phyloP scores from a whole-genome alignment of 2,329 filamentous ascomycete genomes.

The Aspergillus pseudoterreus region DNA sequence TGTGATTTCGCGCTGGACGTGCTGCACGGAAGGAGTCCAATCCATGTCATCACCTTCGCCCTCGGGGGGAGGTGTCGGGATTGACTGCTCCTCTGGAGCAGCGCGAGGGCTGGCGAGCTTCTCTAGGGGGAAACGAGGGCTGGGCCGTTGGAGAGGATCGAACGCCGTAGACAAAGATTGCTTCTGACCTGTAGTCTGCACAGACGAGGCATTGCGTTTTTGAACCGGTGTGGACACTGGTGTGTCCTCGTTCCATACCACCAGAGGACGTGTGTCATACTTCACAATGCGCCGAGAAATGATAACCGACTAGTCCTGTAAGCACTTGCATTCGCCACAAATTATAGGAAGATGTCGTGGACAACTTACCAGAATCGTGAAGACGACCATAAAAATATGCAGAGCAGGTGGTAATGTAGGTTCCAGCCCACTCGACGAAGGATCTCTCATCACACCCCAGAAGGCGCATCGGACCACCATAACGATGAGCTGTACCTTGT shows the following conservation, averaged over 20 bases:
- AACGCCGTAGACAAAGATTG: constrained; percentile 13
- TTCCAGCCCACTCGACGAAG: constrained; percentile 31
- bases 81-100: constrained; percentile 19
- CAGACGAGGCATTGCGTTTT: constrained; percentile 16
- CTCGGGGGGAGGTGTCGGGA: constrained; percentile 38
- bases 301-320: constrained; percentile 30
- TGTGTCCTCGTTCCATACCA: constrained; percentile 39
- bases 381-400: constrained; percentile 38
- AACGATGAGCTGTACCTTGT: constrained; percentile 44
- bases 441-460: constrained; percentile 42
- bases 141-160: constrained; percentile 11
- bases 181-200: constrained; percentile 13
- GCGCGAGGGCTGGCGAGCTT: constrained; percentile 33
- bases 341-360: background rate
- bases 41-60: constrained; percentile 43
- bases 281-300: constrained; percentile 36
- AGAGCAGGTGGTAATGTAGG: constrained; percentile 28
- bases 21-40: constrained; percentile 46
- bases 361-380: constrained; percentile 36
- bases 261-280: constrained; percentile 39
- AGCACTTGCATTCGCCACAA: constrained; percentile 10
- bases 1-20: constrained; percentile 22
- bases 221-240: constrained; percentile 25
- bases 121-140: constrained; percentile 37
- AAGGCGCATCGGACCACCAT: constrained; percentile 42